Percentiles rank a stretch among this genome's conserved stretches.
Conservation (phyloP, 345 rosid genomes). For the Murraya koenigii region DNA sequence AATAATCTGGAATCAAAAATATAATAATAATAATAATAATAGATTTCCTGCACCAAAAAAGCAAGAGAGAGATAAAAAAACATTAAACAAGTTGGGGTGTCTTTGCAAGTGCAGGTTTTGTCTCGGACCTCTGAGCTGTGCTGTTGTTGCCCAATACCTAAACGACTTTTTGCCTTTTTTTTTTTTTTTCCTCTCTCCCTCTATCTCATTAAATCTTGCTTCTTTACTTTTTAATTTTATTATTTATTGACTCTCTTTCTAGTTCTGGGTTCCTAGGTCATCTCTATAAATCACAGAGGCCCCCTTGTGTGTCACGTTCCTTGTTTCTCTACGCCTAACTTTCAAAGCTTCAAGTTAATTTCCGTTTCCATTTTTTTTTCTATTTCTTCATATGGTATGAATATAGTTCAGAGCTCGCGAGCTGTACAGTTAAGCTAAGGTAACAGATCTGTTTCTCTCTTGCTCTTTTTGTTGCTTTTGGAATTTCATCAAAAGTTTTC, state of each 20-base stretch:
- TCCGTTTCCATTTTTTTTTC: not conserved
- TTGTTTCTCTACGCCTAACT: not conserved
- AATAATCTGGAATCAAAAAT: not conserved
- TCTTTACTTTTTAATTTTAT: constrained; percentile 18
- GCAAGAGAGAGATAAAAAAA: constrained; percentile 4
- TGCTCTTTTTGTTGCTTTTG: not conserved
- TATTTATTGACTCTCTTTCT: constrained; percentile 10
- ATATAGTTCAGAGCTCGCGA: not conserved
- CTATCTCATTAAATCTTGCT: constrained; percentile 16
- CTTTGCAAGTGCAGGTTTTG: constrained; percentile 23
- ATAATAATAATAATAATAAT: not conserved
- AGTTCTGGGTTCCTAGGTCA: not conserved
- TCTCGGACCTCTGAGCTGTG: not conserved
- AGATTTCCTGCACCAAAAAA: not conserved
- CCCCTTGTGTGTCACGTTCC: not conserved
- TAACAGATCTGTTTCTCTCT: not conserved
- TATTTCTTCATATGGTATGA: not conserved
- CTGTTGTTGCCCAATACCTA: constrained; percentile 9
- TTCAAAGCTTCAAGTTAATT: not conserved
- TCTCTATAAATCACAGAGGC: constrained; percentile 30
- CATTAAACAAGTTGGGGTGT: constrained; percentile 31
- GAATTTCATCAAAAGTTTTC: not conserved
- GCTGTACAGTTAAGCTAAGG: constrained; percentile 38
- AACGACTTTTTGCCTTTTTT: not conserved
- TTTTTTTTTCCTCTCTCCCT: no score